phyloP scores from a whole-genome alignment of 2,329 filamentous ascomycete genomes.

The Ramichloridium luteum region DNA sequence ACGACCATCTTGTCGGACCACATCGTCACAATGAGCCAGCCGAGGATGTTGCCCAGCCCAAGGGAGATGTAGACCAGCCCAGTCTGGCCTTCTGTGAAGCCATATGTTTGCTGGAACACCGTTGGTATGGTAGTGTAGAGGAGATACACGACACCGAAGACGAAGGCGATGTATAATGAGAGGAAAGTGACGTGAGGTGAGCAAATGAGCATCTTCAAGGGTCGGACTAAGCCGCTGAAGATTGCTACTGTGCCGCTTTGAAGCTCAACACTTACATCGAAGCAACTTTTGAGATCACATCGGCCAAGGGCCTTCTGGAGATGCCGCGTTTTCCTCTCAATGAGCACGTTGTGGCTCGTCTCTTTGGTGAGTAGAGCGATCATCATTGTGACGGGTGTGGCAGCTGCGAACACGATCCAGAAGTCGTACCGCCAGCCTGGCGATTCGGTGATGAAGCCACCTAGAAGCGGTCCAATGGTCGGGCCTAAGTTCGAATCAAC shows the following conservation, averaged over 20 bases:
- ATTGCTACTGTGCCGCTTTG: slow-evolving; percentile 1
- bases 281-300: neutral
- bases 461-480: slow-evolving; percentile 4
- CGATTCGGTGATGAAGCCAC: slow-evolving; percentile 1
- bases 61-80: slow-evolving; percentile 17
- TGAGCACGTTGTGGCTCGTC: neutral
- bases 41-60: slow-evolving; percentile 14
- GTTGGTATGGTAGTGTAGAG: slow-evolving; percentile 10
- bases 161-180: slow-evolving; percentile 22
- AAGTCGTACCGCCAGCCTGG: slow-evolving; percentile 6
- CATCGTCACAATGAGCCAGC: slow-evolving; percentile 3
- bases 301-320: slow-evolving; percentile 8
- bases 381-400: neutral
- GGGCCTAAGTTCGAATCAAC: slow-evolving; percentile 9
- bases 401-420: slow-evolving; percentile 10
- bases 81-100: slow-evolving; percentile 1
- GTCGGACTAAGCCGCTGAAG: slow-evolving; percentile 1
- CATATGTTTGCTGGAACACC: slow-evolving; percentile 1
- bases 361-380: neutral
- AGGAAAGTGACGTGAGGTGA: slow-evolving; percentile 18
- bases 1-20: slow-evolving; percentile 10
- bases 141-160: slow-evolving; percentile 4
- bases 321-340: neutral
- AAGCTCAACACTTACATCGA: neutral
- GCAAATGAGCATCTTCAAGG: slow-evolving; percentile 4